phyloP scores from a whole-genome alignment of 441 rosid genomes.

The Adansonia grandidieri region DNA sequence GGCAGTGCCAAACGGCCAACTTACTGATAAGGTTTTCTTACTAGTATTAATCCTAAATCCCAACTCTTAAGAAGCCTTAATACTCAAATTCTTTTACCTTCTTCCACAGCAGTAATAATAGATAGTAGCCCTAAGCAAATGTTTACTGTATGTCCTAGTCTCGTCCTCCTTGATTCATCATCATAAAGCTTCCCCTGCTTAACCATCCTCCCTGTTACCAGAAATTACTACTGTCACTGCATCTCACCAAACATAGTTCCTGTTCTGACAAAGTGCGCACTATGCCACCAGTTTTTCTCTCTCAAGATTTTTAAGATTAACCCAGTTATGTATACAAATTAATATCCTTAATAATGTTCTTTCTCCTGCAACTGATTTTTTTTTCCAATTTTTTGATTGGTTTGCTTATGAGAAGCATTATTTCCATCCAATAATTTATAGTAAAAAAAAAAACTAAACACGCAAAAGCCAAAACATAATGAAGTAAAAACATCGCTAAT shows the following conservation, averaged over 20 bases:
- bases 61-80: neutral
- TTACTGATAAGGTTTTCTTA: neutral
- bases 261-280: neutral
- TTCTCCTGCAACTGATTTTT: neutral
- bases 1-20: neutral
- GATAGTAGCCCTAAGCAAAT: slow-evolving; percentile 1
- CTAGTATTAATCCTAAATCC: neutral
- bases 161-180: neutral
- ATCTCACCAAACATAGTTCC: neutral
- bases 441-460: neutral
- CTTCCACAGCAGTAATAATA: neutral
- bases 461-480: slow-evolving; percentile 6
- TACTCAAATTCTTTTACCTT: slow-evolving; percentile 5
- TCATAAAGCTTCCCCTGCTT: neutral
- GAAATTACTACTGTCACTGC: neutral
- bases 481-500: slow-evolving; percentile 6
- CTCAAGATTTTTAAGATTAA: slow-evolving; percentile 15
- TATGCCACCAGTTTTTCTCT: neutral
- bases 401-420: neutral
- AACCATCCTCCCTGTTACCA: neutral
- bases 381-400: neutral
- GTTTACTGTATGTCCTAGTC: neutral
- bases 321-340: slow-evolving; percentile 7
- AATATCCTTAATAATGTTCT: neutral
- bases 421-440: slow-evolving; percentile 2